A percentile compares a stretch with the other conserved stretches of the same genome.
Evolutionary conservation across 2,329 filamentous ascomycete genomes (phyloP).

Genomic region (Aspergillus sergii): DNA sequence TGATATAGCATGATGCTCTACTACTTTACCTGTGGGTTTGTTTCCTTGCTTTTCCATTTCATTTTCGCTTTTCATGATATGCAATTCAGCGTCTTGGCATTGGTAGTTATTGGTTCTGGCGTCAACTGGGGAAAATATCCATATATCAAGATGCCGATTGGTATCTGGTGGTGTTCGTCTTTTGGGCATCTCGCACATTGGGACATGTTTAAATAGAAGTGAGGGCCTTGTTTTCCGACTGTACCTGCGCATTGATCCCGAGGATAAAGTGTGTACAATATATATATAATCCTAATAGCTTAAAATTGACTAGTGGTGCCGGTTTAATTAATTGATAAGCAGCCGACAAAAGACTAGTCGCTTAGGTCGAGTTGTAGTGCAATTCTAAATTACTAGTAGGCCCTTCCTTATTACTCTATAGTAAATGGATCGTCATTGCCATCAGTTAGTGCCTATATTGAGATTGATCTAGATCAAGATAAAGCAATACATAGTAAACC

Average conservation of each 20-base stretch:
- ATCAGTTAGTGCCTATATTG: too few relatives aligned
- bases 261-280: constrained; percentile 5
- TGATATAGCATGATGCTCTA: constrained; percentile 12
- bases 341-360: not conserved
- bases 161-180: constrained; percentile 5
- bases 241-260: not conserved
- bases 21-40: not conserved
- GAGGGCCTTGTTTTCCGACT: constrained; percentile 2
- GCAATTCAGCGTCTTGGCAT: constrained; percentile 26
- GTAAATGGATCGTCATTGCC: too few relatives aligned
- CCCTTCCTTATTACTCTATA: too few relatives aligned
- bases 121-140: constrained; percentile 13
- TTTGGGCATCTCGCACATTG: not conserved
- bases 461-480: too few relatives aligned
- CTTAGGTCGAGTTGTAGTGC: not conserved
- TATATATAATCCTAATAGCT: constrained; percentile 6
- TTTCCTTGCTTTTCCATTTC: not conserved
- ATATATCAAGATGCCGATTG: not conserved
- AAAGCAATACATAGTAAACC: too few relatives aligned
- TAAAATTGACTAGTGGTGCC: not conserved
- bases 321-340: constrained; percentile 4
- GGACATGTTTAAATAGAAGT: constrained; percentile 9
- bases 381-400: too few relatives aligned
- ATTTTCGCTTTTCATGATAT: constrained; percentile 9
- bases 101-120: constrained; percentile 18